Conservation (phyloP, 495 filamentous ascomycete genomes). For the Podospora sp. region DNA sequence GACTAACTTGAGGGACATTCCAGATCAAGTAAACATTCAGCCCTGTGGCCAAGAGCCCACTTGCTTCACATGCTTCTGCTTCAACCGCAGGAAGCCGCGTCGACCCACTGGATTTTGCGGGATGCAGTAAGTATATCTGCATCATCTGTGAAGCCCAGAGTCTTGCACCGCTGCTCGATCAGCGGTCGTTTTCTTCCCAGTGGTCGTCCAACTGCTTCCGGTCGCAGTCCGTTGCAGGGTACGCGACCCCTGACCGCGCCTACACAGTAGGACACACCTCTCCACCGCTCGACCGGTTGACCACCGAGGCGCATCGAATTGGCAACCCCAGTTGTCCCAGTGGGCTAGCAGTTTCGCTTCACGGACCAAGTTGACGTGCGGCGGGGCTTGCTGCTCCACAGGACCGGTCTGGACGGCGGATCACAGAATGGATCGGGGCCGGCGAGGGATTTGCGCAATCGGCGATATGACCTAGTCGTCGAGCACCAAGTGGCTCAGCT, state of each 20-base stretch:
- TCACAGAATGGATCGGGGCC: no score
- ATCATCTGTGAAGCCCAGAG: neutral
- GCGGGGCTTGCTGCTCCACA: no score
- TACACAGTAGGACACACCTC: neutral
- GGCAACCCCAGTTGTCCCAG: no score
- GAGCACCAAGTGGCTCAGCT: no score
- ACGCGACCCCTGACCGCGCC: neutral
- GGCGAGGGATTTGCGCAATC: no score
- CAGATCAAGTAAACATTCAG: neutral
- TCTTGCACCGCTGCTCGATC: neutral
- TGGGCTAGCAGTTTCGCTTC: no score
- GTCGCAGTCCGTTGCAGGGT: neutral
- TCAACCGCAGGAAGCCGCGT: neutral
- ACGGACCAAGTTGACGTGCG: no score
- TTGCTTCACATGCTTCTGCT: neutral
- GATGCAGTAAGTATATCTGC: no score
- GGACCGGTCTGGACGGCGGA: no score
- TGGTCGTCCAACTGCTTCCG: neutral
- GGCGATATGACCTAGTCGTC: no score
- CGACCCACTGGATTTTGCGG: no score
- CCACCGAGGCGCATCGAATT: neutral
- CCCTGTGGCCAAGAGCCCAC: neutral
- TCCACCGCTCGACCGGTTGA: neutral
- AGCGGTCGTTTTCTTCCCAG: neutral
- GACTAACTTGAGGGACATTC: neutral